phyloP scores from a whole-genome alignment of 2,329 filamentous ascomycete genomes.

The Trichoderma brevicompactum region DNA sequence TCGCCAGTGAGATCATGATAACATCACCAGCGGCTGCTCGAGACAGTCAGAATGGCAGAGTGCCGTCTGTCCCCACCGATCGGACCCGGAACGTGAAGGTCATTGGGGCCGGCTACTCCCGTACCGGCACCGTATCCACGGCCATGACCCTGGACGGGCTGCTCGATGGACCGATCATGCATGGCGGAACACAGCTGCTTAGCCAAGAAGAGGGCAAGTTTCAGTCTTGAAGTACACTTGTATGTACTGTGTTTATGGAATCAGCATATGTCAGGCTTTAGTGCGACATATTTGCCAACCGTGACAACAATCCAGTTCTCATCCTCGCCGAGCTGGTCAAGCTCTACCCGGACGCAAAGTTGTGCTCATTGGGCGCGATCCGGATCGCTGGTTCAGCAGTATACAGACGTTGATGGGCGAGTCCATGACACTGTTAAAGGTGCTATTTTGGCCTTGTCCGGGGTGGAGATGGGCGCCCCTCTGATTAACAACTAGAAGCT shows the following conservation, averaged over 20 bases:
- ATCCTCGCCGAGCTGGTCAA: constrained; percentile 52
- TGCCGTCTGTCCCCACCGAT: constrained; percentile 41
- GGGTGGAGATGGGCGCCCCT: constrained; percentile 29
- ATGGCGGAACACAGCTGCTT: constrained; percentile 50
- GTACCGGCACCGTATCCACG: constrained; percentile 48
- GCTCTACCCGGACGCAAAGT: constrained; percentile 55
- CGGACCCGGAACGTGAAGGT: constrained; percentile 43
- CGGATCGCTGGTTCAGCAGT: constrained; percentile 44
- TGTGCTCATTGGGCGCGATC: constrained; percentile 47
- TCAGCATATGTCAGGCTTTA: constrained; percentile 30
- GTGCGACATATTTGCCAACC: constrained; percentile 25
- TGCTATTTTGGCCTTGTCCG: constrained; percentile 29
- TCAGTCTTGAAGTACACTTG: too few relatives aligned
- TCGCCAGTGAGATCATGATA: neutral
- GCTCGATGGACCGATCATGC: constrained; percentile 53
- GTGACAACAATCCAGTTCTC: constrained; percentile 35
- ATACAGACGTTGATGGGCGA: constrained; percentile 29
- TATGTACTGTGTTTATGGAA: neutral
- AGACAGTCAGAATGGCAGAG: constrained; percentile 34
- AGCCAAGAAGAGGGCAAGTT: constrained; percentile 43
- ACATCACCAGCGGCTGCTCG: neutral
- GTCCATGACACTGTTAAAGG: constrained; percentile 11
- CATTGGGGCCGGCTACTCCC: constrained; percentile 49
- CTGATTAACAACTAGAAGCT: neutral
- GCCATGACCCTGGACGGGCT: constrained; percentile 52